These are phyloP conservation scores for Colletotrichum echinochloae DNA, from an alignment of 2,329 filamentous ascomycete genomes.

Conservation along the genomic window DNA sequence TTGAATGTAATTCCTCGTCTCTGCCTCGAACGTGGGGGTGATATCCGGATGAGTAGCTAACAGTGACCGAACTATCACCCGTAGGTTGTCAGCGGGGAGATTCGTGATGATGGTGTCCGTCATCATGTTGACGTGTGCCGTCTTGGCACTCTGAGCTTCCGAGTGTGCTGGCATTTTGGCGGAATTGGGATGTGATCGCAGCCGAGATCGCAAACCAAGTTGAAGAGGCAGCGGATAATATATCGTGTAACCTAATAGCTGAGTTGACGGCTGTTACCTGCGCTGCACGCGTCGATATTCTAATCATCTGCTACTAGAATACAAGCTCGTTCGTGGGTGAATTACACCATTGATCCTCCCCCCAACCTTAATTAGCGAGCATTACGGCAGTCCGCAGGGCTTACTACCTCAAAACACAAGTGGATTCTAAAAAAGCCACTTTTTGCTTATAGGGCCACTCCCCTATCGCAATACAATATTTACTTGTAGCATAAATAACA, in stretches of 20 bases:
- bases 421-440: no score
- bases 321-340: neutral
- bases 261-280: no score
- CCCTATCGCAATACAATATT: no score
- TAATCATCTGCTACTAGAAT: neutral
- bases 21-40: conserved; percentile 49
- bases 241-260: neutral
- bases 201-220: neutral
- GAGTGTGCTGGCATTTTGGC: conserved; percentile 10
- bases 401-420: no score
- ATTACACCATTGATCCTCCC: neutral
- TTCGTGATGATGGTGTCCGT: conserved; percentile 59
- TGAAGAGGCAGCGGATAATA: neutral
- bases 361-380: no score
- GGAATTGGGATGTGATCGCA: neutral
- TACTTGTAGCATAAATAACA: no score
- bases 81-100: conserved; percentile 53
- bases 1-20: conserved; percentile 46
- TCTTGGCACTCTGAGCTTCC: conserved; percentile 38
- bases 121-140: conserved; percentile 61
- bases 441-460: no score
- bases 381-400: no score
- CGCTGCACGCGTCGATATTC: neutral
- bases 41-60: conserved; percentile 44
- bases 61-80: conserved; percentile 51